These are phyloP conservation scores for Gossypium raimondii DNA, from an alignment of 345 rosid species.

Conservation along the genomic window DNA sequence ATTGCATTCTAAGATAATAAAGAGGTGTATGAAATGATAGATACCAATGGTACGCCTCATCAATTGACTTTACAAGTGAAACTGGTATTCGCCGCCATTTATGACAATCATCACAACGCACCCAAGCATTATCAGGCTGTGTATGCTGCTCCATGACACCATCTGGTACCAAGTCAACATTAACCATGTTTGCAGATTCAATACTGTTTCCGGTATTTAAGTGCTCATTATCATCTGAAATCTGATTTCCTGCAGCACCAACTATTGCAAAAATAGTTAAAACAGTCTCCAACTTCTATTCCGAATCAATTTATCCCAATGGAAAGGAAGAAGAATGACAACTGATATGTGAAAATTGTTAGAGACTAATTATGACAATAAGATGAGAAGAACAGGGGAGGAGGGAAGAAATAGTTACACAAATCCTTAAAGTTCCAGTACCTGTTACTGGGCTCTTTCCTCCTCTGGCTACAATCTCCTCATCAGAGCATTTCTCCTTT, in stretches of 20 bases:
- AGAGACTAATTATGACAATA: not conserved
- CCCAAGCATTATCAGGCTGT: slow-evolving; percentile 75
- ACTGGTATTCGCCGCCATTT: slow-evolving; percentile 96
- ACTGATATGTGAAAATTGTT: not conserved
- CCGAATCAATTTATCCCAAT: not conserved
- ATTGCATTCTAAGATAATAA: slow-evolving; percentile 12
- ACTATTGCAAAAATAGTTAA: slow-evolving; percentile 11
- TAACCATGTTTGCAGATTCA: slow-evolving; percentile 29
- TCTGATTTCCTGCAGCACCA: slow-evolving; percentile 28
- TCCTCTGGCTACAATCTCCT: slow-evolving; percentile 26
- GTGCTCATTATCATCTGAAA: slow-evolving; percentile 29
- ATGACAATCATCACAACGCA: slow-evolving; percentile 85
- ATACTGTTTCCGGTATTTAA: slow-evolving; percentile 22
- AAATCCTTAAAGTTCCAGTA: slow-evolving; percentile 28
- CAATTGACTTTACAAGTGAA: slow-evolving; percentile 60
- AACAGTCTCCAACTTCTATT: not conserved
- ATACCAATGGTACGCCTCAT: slow-evolving; percentile 79
- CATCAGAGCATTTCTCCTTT: slow-evolving; percentile 31
- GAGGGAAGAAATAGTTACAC: not conserved
- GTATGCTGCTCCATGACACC: slow-evolving; percentile 35
- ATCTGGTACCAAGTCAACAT: slow-evolving; percentile 35
- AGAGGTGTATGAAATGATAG: slow-evolving; percentile 13
- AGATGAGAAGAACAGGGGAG: not conserved
- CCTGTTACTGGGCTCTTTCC: slow-evolving; percentile 44
- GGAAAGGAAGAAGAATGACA: not conserved